Percentiles rank a stretch among this genome's conserved stretches.
phyloP scores from a whole-genome alignment of 352 stramenopile species.

The Pythium guiyangense region DNA sequence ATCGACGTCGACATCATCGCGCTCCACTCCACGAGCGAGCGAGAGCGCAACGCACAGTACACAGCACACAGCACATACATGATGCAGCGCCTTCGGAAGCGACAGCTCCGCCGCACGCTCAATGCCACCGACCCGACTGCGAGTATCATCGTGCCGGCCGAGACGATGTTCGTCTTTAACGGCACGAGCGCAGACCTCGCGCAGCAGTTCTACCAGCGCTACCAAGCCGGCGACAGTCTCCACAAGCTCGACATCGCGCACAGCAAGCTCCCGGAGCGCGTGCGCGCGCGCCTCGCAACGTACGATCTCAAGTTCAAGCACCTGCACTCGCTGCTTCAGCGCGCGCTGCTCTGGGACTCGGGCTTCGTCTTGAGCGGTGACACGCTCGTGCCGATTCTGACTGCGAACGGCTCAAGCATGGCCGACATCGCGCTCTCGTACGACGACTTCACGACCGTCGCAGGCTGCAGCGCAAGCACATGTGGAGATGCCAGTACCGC shows the following conservation, averaged over 20 bases:
- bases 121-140: conserved; percentile 13
- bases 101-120: conserved; percentile 7
- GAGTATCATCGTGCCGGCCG: conserved; percentile 11
- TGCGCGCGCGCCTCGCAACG: conserved; percentile 9
- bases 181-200: conserved; percentile 19
- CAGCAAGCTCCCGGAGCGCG: conserved; percentile 5
- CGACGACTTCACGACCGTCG: conserved; percentile 8
- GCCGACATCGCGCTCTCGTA: conserved; percentile 23
- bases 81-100: background rate
- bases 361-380: conserved; percentile 20
- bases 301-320: conserved; percentile 16
- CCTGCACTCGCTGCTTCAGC: conserved; percentile 26
- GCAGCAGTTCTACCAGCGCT: conserved; percentile 24
- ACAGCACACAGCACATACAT: background rate
- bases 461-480: conserved; percentile 16
- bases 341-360: conserved; percentile 35
- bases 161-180: conserved; percentile 18
- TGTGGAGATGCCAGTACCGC: conserved; percentile 3
- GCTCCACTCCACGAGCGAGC: too few relatives aligned
- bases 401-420: conserved; percentile 20
- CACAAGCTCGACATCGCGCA: conserved; percentile 9
- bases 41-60: too few relatives aligned
- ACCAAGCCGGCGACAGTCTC: conserved; percentile 11
- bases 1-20: too few relatives aligned
- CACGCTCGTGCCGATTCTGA: conserved; percentile 23